Conservation (phyloP, 805 yeast species). For the Trichomonascus vanleenenianus region DNA sequence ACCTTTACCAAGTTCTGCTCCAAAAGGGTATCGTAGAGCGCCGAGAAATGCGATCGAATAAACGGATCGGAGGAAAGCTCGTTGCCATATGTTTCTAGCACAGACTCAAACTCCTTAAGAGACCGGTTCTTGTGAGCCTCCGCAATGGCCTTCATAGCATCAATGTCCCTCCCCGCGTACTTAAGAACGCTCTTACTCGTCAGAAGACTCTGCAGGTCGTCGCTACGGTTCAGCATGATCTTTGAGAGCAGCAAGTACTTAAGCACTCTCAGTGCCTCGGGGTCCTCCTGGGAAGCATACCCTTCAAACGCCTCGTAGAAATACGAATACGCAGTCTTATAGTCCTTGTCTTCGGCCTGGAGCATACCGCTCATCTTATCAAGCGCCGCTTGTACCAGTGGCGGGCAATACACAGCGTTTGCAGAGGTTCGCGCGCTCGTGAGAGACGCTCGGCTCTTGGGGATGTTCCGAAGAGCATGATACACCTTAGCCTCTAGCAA, state of each 20-base stretch:
- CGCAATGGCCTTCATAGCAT: conserved; percentile 92
- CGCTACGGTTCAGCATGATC: conserved; percentile 82
- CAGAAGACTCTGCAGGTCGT: conserved; percentile 75
- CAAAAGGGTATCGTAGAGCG: conserved; percentile 83
- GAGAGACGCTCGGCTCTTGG: conserved; percentile 85
- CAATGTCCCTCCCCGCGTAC: conserved; percentile 77
- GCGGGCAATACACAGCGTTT: conserved; percentile 92
- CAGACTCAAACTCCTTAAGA: conserved; percentile 82
- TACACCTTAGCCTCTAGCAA: conserved; percentile 82
- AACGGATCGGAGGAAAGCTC: conserved; percentile 83
- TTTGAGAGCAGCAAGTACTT: conserved; percentile 90
- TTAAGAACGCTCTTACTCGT: conserved; percentile 65
- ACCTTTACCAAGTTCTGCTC: conserved; percentile 91
- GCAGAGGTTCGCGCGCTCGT: conserved; percentile 96
- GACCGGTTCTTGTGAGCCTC: conserved; percentile 85
- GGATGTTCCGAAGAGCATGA: conserved; percentile 83
- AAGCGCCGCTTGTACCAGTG: conserved; percentile 86
- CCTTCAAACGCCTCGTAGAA: conserved; percentile 94
- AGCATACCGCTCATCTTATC: conserved; percentile 93
- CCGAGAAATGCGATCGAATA: conserved; percentile 85
- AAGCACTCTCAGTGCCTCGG: conserved; percentile 60
- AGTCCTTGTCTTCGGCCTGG: conserved; percentile 95
- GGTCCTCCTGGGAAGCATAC: conserved; percentile 50
- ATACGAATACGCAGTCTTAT: conserved; percentile 90
- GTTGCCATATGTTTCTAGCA: conserved; percentile 53